Conservation (phyloP, 2,329 filamentous ascomycete genomes). For the Neonectria hederae region DNA sequence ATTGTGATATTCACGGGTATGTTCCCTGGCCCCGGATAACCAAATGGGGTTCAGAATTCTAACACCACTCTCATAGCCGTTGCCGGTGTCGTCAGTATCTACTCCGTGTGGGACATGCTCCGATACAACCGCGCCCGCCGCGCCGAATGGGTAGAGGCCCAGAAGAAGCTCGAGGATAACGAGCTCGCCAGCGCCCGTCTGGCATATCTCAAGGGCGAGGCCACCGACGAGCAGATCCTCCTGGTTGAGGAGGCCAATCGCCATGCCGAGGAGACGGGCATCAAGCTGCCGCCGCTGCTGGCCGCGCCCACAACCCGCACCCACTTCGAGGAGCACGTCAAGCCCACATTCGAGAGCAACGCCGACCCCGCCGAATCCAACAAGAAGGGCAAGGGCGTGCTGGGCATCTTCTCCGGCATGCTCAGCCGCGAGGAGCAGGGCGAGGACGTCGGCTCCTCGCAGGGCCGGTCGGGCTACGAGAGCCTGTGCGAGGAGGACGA, state of each 20-base stretch:
- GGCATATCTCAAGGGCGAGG: slow-evolving; percentile 67
- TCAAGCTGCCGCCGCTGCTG: slow-evolving; percentile 62
- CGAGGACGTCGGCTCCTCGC: slow-evolving; percentile 29
- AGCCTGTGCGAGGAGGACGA: slow-evolving; percentile 36
- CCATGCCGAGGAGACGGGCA: slow-evolving; percentile 55
- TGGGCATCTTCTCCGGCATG: slow-evolving; percentile 47
- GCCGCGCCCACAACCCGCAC: slow-evolving; percentile 54
- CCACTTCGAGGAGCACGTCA: slow-evolving; percentile 49
- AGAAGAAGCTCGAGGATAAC: slow-evolving; percentile 63
- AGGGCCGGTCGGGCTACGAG: slow-evolving; percentile 31
- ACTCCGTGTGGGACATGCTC: slow-evolving; percentile 70
- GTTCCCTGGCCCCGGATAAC: slow-evolving; percentile 29
- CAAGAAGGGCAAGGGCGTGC: slow-evolving; percentile 48
- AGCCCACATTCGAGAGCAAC: slow-evolving; percentile 43
- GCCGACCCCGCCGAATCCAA: slow-evolving; percentile 31
- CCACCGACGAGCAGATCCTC: slow-evolving; percentile 63
- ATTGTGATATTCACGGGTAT: slow-evolving; percentile 67
- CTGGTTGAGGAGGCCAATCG: slow-evolving; percentile 67
- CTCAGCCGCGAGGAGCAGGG: slow-evolving; percentile 41
- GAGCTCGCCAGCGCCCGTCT: slow-evolving; percentile 66
- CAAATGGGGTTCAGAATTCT: background rate
- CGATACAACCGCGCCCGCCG: slow-evolving; percentile 68
- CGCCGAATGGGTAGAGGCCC: slow-evolving; percentile 65
- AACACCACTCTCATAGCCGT: slow-evolving; percentile 52
- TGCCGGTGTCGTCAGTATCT: slow-evolving; percentile 64